These are phyloP conservation scores for Populus davidiana DNA, from an alignment of 345 rosid genomes.

Conservation along the genomic window DNA sequence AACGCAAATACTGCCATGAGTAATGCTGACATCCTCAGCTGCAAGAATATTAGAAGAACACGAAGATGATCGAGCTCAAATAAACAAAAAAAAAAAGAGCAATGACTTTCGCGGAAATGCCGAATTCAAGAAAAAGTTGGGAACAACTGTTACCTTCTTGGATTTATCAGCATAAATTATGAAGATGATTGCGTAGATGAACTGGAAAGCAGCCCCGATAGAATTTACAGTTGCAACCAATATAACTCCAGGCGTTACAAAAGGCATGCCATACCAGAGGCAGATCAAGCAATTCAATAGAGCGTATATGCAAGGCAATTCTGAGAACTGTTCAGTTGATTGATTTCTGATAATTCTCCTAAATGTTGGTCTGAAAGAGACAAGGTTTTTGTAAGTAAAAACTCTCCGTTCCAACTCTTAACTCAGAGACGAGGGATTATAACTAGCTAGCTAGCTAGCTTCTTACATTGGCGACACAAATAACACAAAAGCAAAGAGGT, in stretches of 20 bases:
- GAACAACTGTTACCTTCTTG: slow-evolving; percentile 28
- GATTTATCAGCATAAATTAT: slow-evolving; percentile 35
- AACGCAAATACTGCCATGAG: slow-evolving; percentile 26
- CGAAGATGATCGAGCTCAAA: too few species aligned
- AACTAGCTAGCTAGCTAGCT: neutral
- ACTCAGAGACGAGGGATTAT: neutral
- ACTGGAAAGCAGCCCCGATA: slow-evolving; percentile 46
- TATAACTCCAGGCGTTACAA: slow-evolving; percentile 41
- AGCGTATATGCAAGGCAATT: slow-evolving; percentile 45
- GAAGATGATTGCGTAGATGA: slow-evolving; percentile 42
- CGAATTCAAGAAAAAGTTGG: neutral
- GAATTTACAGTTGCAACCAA: slow-evolving; percentile 48
- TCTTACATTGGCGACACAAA: slow-evolving; percentile 57
- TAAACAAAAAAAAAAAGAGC: neutral
- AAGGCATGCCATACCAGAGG: slow-evolving; percentile 55
- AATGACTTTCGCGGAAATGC: neutral
- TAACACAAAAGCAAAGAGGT: slow-evolving; percentile 43
- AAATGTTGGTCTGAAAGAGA: slow-evolving; percentile 47
- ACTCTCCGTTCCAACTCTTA: neutral
- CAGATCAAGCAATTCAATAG: slow-evolving; percentile 56
- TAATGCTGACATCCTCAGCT: slow-evolving; percentile 48
- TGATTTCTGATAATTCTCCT: slow-evolving; percentile 45
- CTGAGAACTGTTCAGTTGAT: slow-evolving; percentile 54
- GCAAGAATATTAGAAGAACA: slow-evolving; percentile 11
- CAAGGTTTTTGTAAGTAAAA: neutral